Conservation (phyloP, 257 asterid genomes). For the Ajuga chamaepitys region DNA sequence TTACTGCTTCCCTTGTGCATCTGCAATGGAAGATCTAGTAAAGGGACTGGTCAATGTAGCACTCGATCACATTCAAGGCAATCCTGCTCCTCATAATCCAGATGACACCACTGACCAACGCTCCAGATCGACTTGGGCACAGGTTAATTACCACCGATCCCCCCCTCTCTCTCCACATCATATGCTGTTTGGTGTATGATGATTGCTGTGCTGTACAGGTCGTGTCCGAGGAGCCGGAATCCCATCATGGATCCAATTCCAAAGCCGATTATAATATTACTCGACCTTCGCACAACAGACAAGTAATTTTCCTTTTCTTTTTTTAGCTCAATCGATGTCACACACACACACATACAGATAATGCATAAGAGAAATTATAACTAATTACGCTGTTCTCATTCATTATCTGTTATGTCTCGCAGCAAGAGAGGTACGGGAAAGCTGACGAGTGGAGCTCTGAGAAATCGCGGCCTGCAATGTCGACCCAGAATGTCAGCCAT, state of each 20-base stretch:
- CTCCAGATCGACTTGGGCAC: conserved; percentile 79
- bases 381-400: not conserved
- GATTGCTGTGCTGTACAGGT: conserved; percentile 39
- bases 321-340: not conserved
- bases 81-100: conserved; percentile 10
- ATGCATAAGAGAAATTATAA: not conserved
- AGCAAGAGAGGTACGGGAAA: conserved; percentile 34
- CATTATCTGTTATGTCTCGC: conserved; percentile 15
- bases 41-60: conserved; percentile 58
- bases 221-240: conserved; percentile 48
- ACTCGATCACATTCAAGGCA: conserved; percentile 27
- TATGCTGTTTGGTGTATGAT: not conserved
- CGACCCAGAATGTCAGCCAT: conserved; percentile 27
- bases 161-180: not conserved
- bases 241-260: conserved; percentile 21
- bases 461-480: conserved; percentile 25
- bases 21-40: conserved; percentile 58
- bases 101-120: conserved; percentile 30
- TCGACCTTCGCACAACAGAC: conserved; percentile 13
- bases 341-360: not conserved
- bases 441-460: conserved; percentile 32
- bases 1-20: not conserved
- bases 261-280: conserved; percentile 6
- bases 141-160: conserved; percentile 47
- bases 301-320: conserved; percentile 14